Evolutionary conservation across 176 grass and related monocot genomes (phyloP), one percentile per base, ranked within the genome.

Genomic region (Oryza meridionalis): DNA sequence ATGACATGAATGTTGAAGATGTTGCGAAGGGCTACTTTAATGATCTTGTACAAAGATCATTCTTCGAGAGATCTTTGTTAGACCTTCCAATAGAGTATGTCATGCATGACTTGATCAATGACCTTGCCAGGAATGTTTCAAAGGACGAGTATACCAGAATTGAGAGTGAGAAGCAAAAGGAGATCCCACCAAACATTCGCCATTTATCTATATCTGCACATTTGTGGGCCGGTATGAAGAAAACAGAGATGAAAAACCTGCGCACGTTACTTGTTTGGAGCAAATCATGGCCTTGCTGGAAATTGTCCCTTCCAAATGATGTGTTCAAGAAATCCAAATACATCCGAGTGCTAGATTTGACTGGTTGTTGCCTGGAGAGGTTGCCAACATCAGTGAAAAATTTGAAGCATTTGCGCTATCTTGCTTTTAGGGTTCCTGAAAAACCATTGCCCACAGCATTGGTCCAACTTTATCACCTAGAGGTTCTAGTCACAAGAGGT

Each of bases 51-150:
- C 65, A 81, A 11, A 92, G 93, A 44, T 96, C 80, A 3, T 96
- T 96, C 50, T 88, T 96, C 21, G 83, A 92, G 44, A 75, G 69
- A 11, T 78, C 82, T 27, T 32, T 22, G 53, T 64, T 50, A 4
- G 1, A 59, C 7, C 49, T 31, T 67, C 65, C 69, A 21, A 76
- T 24, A 14, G 61, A 81, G 42, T 94, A 88, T 80, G 74, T 88
- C 22, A 88, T 88, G 85, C 92, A 94, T 71, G 92, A 91, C 55
- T 69, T 91, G 69, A 88, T 94, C 49, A 87, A 88, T 84, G 86
- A 91, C 50, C 55, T 94, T 67, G 92, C 88, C 65, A 62, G 46
- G 50, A 68, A 84, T 70, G 85, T 94, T 21, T 86, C 91, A 0
- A 86, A 88, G 67, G 86, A 83, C 37, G 88, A 94, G 17, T 88